Evolutionary conservation across 1,139 yeast genomes (phyloP).

Genomic region (Saccharomyces hybrid): DNA sequence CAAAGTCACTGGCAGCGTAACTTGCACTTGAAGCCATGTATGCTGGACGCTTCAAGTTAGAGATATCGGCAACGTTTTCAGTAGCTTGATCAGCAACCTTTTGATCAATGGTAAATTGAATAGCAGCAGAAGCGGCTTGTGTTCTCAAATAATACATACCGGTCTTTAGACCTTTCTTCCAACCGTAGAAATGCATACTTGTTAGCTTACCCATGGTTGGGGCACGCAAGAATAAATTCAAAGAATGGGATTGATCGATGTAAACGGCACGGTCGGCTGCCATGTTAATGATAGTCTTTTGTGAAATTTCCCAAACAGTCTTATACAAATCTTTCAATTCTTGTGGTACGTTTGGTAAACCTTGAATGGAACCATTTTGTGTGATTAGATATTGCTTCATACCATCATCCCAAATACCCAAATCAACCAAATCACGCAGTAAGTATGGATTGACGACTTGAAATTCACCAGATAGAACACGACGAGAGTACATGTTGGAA

Average conservation of each 20-base stretch:
- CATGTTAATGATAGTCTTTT: conserved; percentile 79
- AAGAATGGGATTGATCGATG: conserved; percentile 89
- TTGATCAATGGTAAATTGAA: conserved; percentile 63
- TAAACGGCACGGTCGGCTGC: conserved; percentile 92
- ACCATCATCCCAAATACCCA: conserved; percentile 73
- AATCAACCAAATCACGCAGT: conserved; percentile 69
- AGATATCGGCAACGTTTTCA: conserved; percentile 43
- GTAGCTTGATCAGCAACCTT: conserved; percentile 48
- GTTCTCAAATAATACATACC: conserved; percentile 97
- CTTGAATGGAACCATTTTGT: conserved; percentile 80
- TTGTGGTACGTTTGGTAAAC: conserved; percentile 64
- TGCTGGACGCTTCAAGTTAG: conserved; percentile 46
- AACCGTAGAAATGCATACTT: conserved; percentile 94
- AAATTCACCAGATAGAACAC: conserved; percentile 83
- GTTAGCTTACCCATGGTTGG: conserved; percentile 91
- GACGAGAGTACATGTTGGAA: conserved; percentile 75
- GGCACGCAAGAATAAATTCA: conserved; percentile 70
- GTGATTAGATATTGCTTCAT: conserved; percentile 74
- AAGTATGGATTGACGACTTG: conserved; percentile 80
- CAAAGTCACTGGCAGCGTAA: conserved; percentile 30
- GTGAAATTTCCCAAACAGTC: conserved; percentile 97
- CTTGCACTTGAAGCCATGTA: conserved; percentile 36
- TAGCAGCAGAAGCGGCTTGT: conserved; percentile 87
- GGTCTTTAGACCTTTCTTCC: conserved; percentile 95
- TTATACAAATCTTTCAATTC: conserved; percentile 73